phyloP scores from a whole-genome alignment of 257 asterid genomes.

The Plantago ovata region DNA sequence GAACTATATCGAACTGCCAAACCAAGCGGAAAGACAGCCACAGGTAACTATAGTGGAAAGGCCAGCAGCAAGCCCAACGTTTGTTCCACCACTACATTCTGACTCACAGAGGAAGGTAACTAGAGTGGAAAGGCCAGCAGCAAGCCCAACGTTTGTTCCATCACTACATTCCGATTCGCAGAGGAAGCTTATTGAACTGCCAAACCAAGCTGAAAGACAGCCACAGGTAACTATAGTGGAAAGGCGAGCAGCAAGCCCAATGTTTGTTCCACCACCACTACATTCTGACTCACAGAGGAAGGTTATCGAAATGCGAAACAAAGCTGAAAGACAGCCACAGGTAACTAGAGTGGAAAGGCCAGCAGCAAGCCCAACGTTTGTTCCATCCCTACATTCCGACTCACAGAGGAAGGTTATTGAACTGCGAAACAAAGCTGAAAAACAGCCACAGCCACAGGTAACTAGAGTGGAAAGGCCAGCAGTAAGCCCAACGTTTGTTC shows the following conservation, averaged over 20 bases:
- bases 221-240: not conserved
- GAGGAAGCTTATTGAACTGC: conserved; percentile 39
- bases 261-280: no score
- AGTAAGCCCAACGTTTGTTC: no score
- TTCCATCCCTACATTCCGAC: conserved; percentile 71
- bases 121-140: conserved; percentile 48
- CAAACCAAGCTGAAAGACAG: conserved; percentile 59
- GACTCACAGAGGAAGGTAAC: conserved; percentile 29
- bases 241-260: conserved; percentile 14
- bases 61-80: no score
- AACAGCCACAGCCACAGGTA: conserved; percentile 7
- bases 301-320: conserved; percentile 64
- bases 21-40: no score
- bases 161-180: conserved; percentile 50
- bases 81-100: no score
- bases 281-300: conserved; percentile 95
- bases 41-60: conserved; percentile 10
- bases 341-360: conserved; percentile 59
- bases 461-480: conserved; percentile 9
- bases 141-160: conserved; percentile 82
- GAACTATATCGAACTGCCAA: no score
- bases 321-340: conserved; percentile 22
- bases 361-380: conserved; percentile 80
- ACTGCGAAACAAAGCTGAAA: conserved; percentile 43
- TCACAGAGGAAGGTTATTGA: conserved; percentile 61